Conservation (phyloP, 345 rosid species). For the Eucalyptus paniculata region DNA sequence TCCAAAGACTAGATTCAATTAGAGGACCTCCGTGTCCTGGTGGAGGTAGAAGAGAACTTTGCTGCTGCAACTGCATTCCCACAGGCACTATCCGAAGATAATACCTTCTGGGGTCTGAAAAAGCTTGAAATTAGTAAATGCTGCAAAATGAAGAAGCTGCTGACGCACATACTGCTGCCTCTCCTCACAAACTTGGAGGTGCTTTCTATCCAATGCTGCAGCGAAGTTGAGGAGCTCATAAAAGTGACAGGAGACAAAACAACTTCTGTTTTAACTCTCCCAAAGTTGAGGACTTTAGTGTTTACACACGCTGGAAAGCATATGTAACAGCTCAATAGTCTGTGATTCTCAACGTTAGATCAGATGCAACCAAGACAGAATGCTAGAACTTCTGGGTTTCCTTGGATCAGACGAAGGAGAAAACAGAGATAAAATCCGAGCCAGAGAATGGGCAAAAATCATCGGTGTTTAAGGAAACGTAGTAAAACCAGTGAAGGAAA, state of each 20-base stretch:
- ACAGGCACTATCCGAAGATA: background rate
- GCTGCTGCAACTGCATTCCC: background rate
- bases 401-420: too few species aligned
- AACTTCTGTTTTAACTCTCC: background rate
- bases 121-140: background rate
- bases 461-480: too few species aligned
- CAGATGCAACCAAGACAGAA: too few species aligned
- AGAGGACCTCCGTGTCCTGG: background rate
- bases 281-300: background rate
- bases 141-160: background rate
- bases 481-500: too few species aligned
- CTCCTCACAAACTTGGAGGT: background rate
- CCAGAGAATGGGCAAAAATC: too few species aligned
- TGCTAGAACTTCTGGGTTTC: too few species aligned
- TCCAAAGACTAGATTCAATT: background rate
- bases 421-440: too few species aligned
- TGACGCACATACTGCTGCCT: background rate
- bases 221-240: background rate
- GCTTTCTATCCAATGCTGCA: background rate
- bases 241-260: background rate
- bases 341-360: background rate
- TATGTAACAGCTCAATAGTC: background rate
- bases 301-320: background rate
- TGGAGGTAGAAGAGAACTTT: background rate
- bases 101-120: background rate